Percentiles rank a stretch among this genome's conserved stretches.
Evolutionary conservation across 1,284 basidiomycete species (phyloP).

Genomic region (Ceratobasidium theobromae): DNA sequence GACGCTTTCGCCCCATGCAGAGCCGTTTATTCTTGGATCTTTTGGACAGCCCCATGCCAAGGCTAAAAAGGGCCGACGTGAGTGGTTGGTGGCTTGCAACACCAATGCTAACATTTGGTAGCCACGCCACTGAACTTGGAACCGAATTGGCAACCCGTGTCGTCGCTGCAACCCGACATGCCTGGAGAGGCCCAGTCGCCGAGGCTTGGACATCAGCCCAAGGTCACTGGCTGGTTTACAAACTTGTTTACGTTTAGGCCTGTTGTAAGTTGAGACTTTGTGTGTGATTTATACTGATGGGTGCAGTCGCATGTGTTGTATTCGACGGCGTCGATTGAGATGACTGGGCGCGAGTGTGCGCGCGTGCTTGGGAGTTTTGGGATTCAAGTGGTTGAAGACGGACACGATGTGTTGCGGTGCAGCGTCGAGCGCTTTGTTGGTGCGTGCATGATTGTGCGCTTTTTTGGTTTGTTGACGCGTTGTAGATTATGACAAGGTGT

Average conservation of each 20-base stretch:
- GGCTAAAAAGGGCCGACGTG: constrained; percentile 11
- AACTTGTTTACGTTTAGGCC: constrained; percentile 21
- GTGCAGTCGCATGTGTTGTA: constrained; percentile 10
- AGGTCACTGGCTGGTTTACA: constrained; percentile 20
- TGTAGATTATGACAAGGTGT: constrained; percentile 41
- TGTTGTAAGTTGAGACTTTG: background rate
- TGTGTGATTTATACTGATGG: background rate
- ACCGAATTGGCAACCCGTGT: constrained; percentile 17
- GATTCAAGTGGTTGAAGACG: constrained; percentile 40
- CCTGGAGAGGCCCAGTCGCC: background rate
- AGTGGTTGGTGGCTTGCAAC: background rate
- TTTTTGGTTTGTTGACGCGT: background rate
- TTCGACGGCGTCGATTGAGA: constrained; percentile 7
- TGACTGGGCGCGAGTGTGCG: constrained; percentile 7
- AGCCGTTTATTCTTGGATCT: constrained; percentile 2
- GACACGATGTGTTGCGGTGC: constrained; percentile 44
- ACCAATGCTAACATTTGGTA: background rate
- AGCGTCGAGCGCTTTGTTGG: constrained; percentile 42
- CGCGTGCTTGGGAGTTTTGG: constrained; percentile 3
- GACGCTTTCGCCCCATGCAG: constrained; percentile 9
- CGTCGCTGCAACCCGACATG: constrained; percentile 2
- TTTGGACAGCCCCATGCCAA: background rate
- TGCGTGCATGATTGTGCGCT: constrained; percentile 33
- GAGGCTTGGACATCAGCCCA: constrained; percentile 11
- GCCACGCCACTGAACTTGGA: constrained; percentile 15